phyloP scores from a whole-genome alignment of 2,329 filamentous ascomycete species.

The Trichoderma endophyticum region DNA sequence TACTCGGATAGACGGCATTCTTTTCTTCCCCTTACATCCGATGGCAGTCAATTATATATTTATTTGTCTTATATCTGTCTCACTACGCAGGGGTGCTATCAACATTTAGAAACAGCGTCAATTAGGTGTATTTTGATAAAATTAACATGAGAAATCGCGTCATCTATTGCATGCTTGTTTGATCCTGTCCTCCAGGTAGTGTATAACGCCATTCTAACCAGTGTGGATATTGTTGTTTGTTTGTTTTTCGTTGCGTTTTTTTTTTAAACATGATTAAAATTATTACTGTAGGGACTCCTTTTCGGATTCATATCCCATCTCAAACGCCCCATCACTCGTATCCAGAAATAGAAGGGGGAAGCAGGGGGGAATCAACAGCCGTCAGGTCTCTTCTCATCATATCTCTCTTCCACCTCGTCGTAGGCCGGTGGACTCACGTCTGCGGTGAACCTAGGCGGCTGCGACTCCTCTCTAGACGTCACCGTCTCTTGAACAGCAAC shows the following conservation, averaged over 20 bases:
- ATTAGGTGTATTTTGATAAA: background rate
- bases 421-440: slow-evolving; percentile 25
- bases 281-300: background rate
- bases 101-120: no score
- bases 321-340: background rate
- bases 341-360: background rate
- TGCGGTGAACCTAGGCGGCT: background rate
- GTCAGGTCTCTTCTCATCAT: background rate
- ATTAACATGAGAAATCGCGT: background rate
- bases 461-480: background rate
- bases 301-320: background rate
- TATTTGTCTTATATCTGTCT: background rate
- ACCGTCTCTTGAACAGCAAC: slow-evolving; percentile 41
- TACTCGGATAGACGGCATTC: slow-evolving; percentile 51
- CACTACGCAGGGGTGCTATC: accelerated
- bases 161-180: background rate
- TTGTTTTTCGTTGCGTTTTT: background rate
- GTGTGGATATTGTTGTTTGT: background rate
- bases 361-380: background rate
- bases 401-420: slow-evolving; percentile 19
- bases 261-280: background rate
- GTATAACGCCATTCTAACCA: background rate
- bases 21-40: background rate
- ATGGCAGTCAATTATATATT: background rate
- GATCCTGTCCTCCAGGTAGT: background rate